phyloP scores from a whole-genome alignment of 1,139 yeast genomes.

The Keqinozyma sinolaborantium region DNA sequence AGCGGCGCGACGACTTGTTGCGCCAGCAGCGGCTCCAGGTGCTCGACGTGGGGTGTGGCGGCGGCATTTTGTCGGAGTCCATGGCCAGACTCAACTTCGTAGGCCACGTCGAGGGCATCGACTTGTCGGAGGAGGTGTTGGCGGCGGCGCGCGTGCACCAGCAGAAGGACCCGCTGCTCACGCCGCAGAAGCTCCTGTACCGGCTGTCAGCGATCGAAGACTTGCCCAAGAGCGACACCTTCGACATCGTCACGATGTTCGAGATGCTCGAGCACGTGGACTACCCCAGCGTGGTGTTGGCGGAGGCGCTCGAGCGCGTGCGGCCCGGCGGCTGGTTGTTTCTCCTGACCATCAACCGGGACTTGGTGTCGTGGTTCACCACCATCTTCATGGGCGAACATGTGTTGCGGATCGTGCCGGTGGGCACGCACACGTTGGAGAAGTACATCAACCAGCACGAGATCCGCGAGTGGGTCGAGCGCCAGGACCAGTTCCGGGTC shows the following conservation, averaged over 20 bases:
- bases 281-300: constrained; percentile 69
- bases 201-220: constrained; percentile 60
- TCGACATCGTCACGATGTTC: constrained; percentile 83
- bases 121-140: constrained; percentile 77
- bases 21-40: constrained; percentile 41
- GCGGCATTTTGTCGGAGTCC: constrained; percentile 87
- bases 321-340: constrained; percentile 84
- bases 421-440: constrained; percentile 83
- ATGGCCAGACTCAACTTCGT: constrained; percentile 74
- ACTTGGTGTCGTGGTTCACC: constrained; percentile 85
- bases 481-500: constrained; percentile 47
- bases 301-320: constrained; percentile 62
- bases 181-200: constrained; percentile 51
- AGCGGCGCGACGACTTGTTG: constrained; percentile 39
- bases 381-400: constrained; percentile 91
- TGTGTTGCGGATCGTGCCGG: constrained; percentile 75
- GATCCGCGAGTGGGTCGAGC: constrained; percentile 60
- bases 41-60: constrained; percentile 96
- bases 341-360: constrained; percentile 88
- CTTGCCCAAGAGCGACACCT: constrained; percentile 42
- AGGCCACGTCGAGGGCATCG: constrained; percentile 71
- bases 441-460: constrained; percentile 83
- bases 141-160: constrained; percentile 75
- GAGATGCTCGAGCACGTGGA: constrained; percentile 95
- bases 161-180: constrained; percentile 58